Percentiles rank a stretch among this genome's conserved stretches.
These are phyloP conservation scores for Hippophae tibetana DNA, from an alignment of 306 rosid genomes.

Conservation along the genomic window DNA sequence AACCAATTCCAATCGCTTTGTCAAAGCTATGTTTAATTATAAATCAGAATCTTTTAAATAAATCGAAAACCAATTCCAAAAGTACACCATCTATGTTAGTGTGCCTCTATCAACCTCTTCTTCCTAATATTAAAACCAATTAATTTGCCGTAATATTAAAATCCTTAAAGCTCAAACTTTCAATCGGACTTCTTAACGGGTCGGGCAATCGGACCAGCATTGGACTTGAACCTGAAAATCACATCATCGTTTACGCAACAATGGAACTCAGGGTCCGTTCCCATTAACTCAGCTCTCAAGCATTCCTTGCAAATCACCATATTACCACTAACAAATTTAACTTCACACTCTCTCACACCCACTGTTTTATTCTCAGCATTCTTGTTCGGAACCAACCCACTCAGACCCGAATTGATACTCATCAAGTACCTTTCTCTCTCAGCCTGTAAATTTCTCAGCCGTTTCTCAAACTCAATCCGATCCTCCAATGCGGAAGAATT, in stretches of 20 bases:
- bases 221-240: constrained; percentile 43
- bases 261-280: constrained; percentile 42
- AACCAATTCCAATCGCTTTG: no score
- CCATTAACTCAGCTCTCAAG: constrained; percentile 20
- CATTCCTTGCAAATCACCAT: constrained; percentile 38
- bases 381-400: neutral
- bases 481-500: constrained; percentile 11
- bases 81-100: no score
- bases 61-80: no score
- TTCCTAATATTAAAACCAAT: no score
- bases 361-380: neutral
- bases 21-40: no score
- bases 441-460: constrained; percentile 27
- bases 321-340: neutral
- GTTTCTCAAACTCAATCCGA: constrained; percentile 28
- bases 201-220: constrained; percentile 72
- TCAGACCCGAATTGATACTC: constrained; percentile 20
- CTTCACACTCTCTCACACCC: neutral
- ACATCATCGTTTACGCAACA: constrained; percentile 55
- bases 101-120: no score
- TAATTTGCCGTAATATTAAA: no score
- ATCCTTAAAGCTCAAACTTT: neutral
- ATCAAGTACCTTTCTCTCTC: constrained; percentile 30
- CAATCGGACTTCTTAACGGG: constrained; percentile 35
- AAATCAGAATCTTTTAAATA: no score